phyloP scores from a whole-genome alignment of 148 eudicot species.

The Spergularia bocconei region DNA sequence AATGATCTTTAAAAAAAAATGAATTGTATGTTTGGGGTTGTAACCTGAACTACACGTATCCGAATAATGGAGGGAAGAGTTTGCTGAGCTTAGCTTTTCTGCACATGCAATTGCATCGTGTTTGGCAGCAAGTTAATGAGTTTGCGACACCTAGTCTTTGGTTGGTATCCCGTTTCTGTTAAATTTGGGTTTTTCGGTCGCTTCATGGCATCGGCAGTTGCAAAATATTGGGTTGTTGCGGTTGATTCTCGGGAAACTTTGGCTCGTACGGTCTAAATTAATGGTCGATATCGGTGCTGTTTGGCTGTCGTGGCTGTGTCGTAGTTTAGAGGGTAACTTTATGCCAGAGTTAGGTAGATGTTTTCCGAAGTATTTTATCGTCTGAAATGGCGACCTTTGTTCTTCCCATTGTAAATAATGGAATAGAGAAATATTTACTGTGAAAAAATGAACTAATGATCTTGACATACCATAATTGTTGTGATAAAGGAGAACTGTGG shows the following conservation, averaged over 20 bases:
- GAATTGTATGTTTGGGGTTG: neutral
- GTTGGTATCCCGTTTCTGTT: neutral
- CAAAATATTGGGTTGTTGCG: too few relatives aligned
- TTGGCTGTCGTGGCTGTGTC: too few relatives aligned
- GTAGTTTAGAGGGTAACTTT: neutral
- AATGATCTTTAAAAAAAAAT: neutral
- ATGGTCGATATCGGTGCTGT: too few relatives aligned
- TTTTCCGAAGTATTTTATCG: neutral
- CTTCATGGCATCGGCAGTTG: too few relatives aligned
- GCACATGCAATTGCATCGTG: slow-evolving; percentile 20
- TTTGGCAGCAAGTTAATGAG: neutral
- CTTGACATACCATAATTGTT: neutral
- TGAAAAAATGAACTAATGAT: too few relatives aligned
- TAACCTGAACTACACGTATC: slow-evolving; percentile 26
- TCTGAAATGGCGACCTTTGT: neutral
- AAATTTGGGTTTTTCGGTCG: too few relatives aligned
- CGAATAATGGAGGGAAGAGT: neutral
- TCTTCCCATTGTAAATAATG: too few relatives aligned
- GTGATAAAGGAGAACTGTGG: neutral
- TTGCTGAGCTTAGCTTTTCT: slow-evolving; percentile 12
- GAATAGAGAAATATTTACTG: too few relatives aligned
- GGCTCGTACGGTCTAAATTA: too few relatives aligned
- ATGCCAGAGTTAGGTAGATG: neutral
- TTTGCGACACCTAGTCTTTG: slow-evolving; percentile 9
- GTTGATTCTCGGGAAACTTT: too few relatives aligned